Percentiles rank a stretch among this genome's conserved stretches.
These are phyloP conservation scores for Thozetella sp. DNA, from an alignment of 495 filamentous ascomycete genomes.

Conservation along the genomic window DNA sequence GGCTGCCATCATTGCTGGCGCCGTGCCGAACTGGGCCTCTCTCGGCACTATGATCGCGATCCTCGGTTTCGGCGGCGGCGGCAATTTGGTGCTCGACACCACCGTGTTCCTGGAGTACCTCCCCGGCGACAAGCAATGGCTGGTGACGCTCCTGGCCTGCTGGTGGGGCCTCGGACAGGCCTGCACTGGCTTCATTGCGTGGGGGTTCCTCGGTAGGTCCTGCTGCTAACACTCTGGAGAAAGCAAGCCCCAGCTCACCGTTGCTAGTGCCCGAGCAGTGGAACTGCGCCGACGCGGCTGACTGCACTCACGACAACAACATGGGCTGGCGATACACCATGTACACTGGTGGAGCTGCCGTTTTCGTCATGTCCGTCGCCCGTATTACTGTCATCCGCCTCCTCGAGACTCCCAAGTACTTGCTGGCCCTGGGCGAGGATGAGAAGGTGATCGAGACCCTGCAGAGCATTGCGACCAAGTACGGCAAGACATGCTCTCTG, in stretches of 20 bases:
- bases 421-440: slow-evolving; percentile 65
- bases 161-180: slow-evolving; percentile 81
- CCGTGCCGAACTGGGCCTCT: slow-evolving; percentile 68
- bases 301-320: slow-evolving; percentile 65
- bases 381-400: slow-evolving; percentile 70
- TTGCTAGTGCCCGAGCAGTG: slow-evolving; percentile 35
- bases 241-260: not conserved
- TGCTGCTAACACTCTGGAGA: slow-evolving; percentile 14
- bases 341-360: slow-evolving; percentile 64
- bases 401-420: slow-evolving; percentile 73
- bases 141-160: slow-evolving; percentile 71
- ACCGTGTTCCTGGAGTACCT: slow-evolving; percentile 81
- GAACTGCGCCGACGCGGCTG: slow-evolving; percentile 59
- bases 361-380: slow-evolving; percentile 65
- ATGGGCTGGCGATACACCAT: slow-evolving; percentile 85
- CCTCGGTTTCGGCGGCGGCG: slow-evolving; percentile 74
- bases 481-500: slow-evolving; percentile 63
- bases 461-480: slow-evolving; percentile 60
- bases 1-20: slow-evolving; percentile 69
- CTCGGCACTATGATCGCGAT: slow-evolving; percentile 68
- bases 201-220: slow-evolving; percentile 70
- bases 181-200: slow-evolving; percentile 72
- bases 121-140: slow-evolving; percentile 74
- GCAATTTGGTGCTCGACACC: slow-evolving; percentile 71
- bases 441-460: slow-evolving; percentile 61